Conservation (phyloP, 2,329 filamentous ascomycete species). For the Phialophora verrucosa region DNA sequence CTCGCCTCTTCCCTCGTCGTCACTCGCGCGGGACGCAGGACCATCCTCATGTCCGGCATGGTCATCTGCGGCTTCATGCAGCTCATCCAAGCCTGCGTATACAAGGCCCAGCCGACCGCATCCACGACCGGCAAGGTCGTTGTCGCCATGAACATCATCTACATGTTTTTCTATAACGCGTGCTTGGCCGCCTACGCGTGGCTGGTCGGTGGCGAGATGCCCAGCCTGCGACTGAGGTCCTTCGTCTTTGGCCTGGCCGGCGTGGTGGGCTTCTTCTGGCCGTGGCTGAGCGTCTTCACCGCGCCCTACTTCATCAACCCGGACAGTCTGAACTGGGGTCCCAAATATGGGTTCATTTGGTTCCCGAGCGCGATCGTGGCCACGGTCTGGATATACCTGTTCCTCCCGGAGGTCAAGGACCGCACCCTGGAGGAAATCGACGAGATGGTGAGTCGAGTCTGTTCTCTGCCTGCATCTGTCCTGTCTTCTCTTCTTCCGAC, state of each 20-base stretch:
- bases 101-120: constrained; percentile 41
- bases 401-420: constrained; percentile 43
- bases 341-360: constrained; percentile 35
- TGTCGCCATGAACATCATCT: constrained; percentile 46
- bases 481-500: background rate
- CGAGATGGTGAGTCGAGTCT: constrained; percentile 32
- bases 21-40: constrained; percentile 54
- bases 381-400: constrained; percentile 35
- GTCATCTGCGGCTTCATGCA: constrained; percentile 36
- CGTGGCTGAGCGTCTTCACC: constrained; percentile 63
- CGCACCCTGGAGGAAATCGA: constrained; percentile 43
- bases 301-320: constrained; percentile 66
- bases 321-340: constrained; percentile 57
- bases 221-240: constrained; percentile 60
- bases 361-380: constrained; percentile 13
- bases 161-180: constrained; percentile 46
- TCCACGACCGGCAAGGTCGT: constrained; percentile 47
- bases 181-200: constrained; percentile 60
- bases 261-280: constrained; percentile 59
- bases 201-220: constrained; percentile 62
- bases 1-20: constrained; percentile 57
- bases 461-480: background rate
- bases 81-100: constrained; percentile 22
- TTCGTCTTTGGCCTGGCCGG: constrained; percentile 63
- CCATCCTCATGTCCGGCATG: constrained; percentile 51